Base-by-base conservation (phyloP, 345 rosid species). In the Hypericum perforatum region DNA sequence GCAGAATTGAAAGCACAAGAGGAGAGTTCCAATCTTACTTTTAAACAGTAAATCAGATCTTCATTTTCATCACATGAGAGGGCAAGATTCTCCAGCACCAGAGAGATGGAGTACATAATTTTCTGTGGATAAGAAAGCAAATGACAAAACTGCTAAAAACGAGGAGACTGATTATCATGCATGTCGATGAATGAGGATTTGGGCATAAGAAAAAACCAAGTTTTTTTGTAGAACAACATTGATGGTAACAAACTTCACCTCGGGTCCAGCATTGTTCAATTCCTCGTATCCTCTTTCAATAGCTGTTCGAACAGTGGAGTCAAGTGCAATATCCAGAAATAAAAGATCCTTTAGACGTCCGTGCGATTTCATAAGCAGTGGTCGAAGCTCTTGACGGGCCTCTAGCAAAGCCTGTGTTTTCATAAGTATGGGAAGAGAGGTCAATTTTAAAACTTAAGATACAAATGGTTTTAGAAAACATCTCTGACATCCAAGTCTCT, bases 371-470 rank as follows among this genome's bases (percentile, higher is more conserved):
- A 53, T 60, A 52, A 88, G 76, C 74, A 85, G 66, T 22, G 91
- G 80, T 51, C 94, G 72, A 49, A 88, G 78, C 80, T 88, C 99
- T 71, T 92, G 91, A 48, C 99, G 97, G 44, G 95, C 91, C 85
- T 92, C 99, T 39, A 92, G 84, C 74, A 88, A 72, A 70, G 91
- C 95, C 99, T 92, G 70, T 43, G 59, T 66, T 57, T 57, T 22
- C 32, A 22, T 22, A 22, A 22, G 32, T 22, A 22, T 4, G 4
- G 32, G 32, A 22, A 1, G 4, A 4, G 32, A 22, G 32, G 32
- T 22, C 32, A 22, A 22, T 22, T 1, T 22, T 22, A 22, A 6
- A 36, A 52, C 7, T 38, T 48, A 11, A 22, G 29, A 14, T 7
- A 16, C 52, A 37, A 44, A 68, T 42, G 9, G 57, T 54, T 15